Conservation (phyloP, 305 asterid genomes). For the Solanum hybrid region DNA sequence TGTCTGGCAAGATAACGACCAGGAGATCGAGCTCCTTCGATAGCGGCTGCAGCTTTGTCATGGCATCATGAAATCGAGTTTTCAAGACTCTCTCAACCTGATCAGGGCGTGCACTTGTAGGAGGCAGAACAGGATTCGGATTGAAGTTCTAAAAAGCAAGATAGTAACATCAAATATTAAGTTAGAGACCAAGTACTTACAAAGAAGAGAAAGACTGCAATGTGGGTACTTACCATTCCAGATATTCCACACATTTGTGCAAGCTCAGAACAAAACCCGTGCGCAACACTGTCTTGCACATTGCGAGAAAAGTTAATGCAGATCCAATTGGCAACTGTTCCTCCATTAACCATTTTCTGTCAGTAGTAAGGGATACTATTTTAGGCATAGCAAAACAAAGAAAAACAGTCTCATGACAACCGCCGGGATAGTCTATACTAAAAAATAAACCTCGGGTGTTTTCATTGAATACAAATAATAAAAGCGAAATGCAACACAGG, state of each 20-base stretch:
- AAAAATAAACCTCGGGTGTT: background rate
- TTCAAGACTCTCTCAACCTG: slow-evolving; percentile 72
- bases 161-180: background rate
- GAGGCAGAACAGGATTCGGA: slow-evolving; percentile 71
- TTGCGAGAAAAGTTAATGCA: slow-evolving; percentile 72
- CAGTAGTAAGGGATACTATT: background rate
- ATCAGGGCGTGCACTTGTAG: slow-evolving; percentile 58
- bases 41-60: slow-evolving; percentile 43
- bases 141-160: slow-evolving; percentile 43
- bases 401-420: background rate
- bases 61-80: slow-evolving; percentile 64
- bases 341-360: slow-evolving; percentile 54
- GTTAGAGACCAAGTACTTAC: background rate
- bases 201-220: background rate
- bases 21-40: slow-evolving; percentile 82
- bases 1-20: slow-evolving; percentile 76
- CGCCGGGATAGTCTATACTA: background rate
- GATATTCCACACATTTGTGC: slow-evolving; percentile 82
- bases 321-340: slow-evolving; percentile 64
- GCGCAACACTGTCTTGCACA: slow-evolving; percentile 51
- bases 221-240: slow-evolving; percentile 60
- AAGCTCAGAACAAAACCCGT: slow-evolving; percentile 61
- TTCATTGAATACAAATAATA: background rate
- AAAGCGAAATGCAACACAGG: background rate
- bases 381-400: background rate